Percentiles rank a stretch among this genome's conserved stretches.
Conservation (phyloP, 805 yeast genomes). For the Candida coquimbonensis region DNA sequence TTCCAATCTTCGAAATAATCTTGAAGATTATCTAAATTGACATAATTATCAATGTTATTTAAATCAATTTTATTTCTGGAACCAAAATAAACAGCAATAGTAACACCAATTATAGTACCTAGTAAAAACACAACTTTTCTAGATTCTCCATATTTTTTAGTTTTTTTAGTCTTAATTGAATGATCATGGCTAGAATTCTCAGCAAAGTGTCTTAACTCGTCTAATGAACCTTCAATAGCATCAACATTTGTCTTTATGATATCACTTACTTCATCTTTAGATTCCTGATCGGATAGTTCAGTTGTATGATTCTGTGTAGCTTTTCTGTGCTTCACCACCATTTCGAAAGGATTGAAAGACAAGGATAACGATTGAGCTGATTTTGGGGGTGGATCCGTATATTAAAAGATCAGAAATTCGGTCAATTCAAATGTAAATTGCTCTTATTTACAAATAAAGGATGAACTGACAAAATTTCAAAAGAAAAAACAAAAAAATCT, state of each 20-base stretch:
- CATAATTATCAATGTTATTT: slow-evolving; percentile 9
- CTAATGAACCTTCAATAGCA: slow-evolving; percentile 13
- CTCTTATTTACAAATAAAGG: background rate
- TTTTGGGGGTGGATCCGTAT: too few relatives aligned
- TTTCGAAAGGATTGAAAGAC: background rate
- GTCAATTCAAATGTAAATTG: background rate
- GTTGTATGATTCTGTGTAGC: background rate
- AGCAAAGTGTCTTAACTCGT: slow-evolving; percentile 11
- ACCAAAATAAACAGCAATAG: slow-evolving; percentile 58
- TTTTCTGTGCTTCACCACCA: background rate
- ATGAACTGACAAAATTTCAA: background rate
- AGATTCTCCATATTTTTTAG: slow-evolving; percentile 33
- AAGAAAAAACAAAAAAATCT: background rate
- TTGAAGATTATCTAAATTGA: slow-evolving; percentile 40
- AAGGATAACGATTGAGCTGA: too few relatives aligned
- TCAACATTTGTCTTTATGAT: slow-evolving; percentile 12
- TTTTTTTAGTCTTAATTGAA: background rate
- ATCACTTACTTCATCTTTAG: background rate
- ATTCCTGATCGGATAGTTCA: background rate
- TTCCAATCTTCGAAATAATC: slow-evolving; percentile 67
- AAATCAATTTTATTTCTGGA: slow-evolving; percentile 34
- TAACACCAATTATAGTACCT: slow-evolving; percentile 69
- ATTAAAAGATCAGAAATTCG: too few relatives aligned
- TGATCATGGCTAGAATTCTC: background rate
- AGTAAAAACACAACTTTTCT: slow-evolving; percentile 54